Percentiles rank a stretch among this genome's conserved stretches.
These are phyloP conservation scores for Quillaja saponaria DNA, from an alignment of 306 rosid genomes.

Conservation along the genomic window DNA sequence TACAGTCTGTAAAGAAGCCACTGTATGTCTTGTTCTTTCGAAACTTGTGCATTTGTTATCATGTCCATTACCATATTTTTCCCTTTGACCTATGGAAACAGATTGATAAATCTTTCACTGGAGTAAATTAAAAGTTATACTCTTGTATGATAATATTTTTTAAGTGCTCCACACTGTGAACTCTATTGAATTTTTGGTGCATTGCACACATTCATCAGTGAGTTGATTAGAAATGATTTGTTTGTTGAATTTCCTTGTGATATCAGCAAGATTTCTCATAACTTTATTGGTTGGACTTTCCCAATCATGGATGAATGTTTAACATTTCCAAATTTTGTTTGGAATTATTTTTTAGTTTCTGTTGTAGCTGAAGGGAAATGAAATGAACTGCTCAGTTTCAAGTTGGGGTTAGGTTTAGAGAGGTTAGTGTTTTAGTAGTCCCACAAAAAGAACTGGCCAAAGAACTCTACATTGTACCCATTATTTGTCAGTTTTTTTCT, in stretches of 20 bases:
- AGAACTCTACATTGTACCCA: conserved; percentile 25
- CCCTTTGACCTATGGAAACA: conserved; percentile 28
- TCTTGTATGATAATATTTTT: conserved; percentile 24
- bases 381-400: too few relatives aligned
- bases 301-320: conserved; percentile 23
- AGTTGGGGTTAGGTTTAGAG: conserved; percentile 36
- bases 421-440: conserved; percentile 19
- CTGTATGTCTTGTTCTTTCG: conserved; percentile 11
- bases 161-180: conserved; percentile 42
- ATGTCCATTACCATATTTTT: conserved; percentile 19
- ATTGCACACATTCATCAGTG: conserved; percentile 9
- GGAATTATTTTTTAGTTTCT: conserved; percentile 7
- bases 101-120: conserved; percentile 18
- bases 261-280: conserved; percentile 38
- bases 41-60: conserved; percentile 1
- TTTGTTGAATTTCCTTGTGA: conserved; percentile 19
- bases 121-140: conserved; percentile 21
- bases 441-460: conserved; percentile 32
- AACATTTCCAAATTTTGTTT: conserved; percentile 11
- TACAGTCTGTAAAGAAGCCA: conserved; percentile 12
- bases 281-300: conserved; percentile 38
- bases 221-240: conserved; percentile 18
- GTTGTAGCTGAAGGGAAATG: conserved; percentile 9
- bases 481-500: too few relatives aligned
- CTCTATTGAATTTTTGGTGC: conserved; percentile 31